These are phyloP conservation scores for Epichloe sylvatica DNA, from an alignment of 2,329 filamentous ascomycete species.

Conservation along the genomic window DNA sequence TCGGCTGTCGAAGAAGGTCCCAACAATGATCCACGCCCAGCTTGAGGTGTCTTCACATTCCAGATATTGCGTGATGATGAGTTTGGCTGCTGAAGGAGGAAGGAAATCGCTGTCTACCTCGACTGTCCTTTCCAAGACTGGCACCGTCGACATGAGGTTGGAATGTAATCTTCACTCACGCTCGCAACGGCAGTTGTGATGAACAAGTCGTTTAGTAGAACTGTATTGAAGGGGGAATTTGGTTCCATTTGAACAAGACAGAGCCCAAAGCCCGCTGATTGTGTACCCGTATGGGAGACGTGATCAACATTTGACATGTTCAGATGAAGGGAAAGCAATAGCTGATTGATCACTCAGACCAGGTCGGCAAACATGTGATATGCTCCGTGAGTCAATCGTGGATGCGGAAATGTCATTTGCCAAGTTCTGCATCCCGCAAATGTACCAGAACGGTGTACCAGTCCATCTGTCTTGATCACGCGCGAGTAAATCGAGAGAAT, in stretches of 20 bases:
- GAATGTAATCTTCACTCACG: background rate
- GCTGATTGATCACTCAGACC: background rate
- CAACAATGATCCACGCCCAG: conserved; percentile 35
- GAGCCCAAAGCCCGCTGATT: background rate
- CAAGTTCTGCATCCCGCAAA: background rate
- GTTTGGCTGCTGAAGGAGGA: conserved; percentile 31
- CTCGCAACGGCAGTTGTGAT: background rate
- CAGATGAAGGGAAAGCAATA: background rate
- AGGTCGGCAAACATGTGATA: background rate
- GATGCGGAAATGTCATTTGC: background rate
- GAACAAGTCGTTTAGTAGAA: background rate
- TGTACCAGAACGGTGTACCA: background rate
- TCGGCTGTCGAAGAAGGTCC: conserved; percentile 31
- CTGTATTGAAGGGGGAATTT: no score
- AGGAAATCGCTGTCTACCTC: conserved; percentile 19
- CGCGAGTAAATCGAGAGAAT: background rate
- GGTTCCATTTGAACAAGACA: background rate
- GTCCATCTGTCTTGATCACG: background rate
- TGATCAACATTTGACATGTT: background rate
- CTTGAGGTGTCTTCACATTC: conserved; percentile 17
- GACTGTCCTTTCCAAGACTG: conserved; percentile 12
- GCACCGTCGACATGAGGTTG: conserved; percentile 10
- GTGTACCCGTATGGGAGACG: background rate
- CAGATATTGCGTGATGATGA: conserved; percentile 31
- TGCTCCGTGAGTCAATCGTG: background rate